Base-by-base conservation (phyloP, 495 filamentous ascomycete genomes). In the Penicillium canescens region DNA sequence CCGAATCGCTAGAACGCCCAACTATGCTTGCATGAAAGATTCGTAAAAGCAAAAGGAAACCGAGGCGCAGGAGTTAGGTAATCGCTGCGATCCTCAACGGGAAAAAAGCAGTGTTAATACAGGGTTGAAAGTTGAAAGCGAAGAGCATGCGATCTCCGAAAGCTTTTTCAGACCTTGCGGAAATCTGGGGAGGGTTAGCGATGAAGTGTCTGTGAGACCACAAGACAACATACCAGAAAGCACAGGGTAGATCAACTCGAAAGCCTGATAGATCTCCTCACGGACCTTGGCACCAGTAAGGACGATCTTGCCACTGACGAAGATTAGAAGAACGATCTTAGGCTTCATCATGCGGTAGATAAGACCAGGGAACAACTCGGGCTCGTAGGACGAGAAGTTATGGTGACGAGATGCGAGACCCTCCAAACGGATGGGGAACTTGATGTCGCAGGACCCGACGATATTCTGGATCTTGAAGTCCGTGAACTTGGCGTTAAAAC, bases 381-480 rank as follows among this genome's bases (percentile, higher is more conserved):
- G 94, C 74, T 98, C 94, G 72, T 98, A 98, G 39, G 91, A 96
- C 78, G 90, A 95, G 87, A 98, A 98, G 76, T 96, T 93, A 79
- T 98, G 95, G 84, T 98, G 94, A 70, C 91, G 89, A 55, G 85
- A 91, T 6, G 94, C 94, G 60, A 98, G 78, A 70, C 94, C 94
- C 70, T 98, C 94, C 48, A 98, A 80, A 63, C 94, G 91, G 61
- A 98, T 98, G 39, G 94, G 94, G 79, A 98, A 98, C 78, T 96
- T 96, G 82, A 98, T 97, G 67, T 98, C 94, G 72, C 94, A 97
- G 31, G 91, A 96, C 54, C 94, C 94, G 56, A 98, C 94, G 46
- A 98, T 98, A 76, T 98, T 98, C 79, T 98, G 95, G 73, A 98
- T 98, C 82, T 98, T 98, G 82, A 98, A 98, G 72, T 98, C 94